Evolutionary conservation across 208 protist species (phyloP).

Genomic region (Leishmania lainsoni): DNA sequence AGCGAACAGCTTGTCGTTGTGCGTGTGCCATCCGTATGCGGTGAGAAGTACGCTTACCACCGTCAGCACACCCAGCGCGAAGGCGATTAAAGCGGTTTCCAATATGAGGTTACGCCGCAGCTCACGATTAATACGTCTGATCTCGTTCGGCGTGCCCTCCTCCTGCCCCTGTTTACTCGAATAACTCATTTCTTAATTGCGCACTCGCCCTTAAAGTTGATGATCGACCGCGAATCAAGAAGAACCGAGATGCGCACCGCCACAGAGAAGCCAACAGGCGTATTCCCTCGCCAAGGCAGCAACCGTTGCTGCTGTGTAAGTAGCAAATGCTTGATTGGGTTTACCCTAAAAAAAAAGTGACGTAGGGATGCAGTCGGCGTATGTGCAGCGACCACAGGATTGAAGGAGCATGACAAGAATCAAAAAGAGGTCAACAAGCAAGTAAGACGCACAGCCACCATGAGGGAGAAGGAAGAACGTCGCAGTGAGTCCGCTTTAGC

Average conservation of each 20-base stretch:
- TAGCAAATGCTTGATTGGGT: neutral
- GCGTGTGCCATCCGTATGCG: conserved; percentile 34
- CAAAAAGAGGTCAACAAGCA: neutral
- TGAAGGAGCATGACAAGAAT: too few species aligned
- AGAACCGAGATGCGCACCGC: neutral
- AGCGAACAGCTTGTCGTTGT: conserved; percentile 47
- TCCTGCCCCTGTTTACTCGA: neutral
- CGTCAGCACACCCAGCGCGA: conserved; percentile 52
- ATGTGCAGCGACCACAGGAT: neutral
- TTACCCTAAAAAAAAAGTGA: too few species aligned
- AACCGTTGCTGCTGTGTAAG: neutral
- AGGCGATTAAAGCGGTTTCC: conserved; percentile 56
- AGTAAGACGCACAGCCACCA: neutral
- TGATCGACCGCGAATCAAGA: neutral
- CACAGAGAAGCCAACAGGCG: neutral
- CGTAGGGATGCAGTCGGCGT: too few species aligned
- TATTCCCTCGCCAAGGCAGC: neutral
- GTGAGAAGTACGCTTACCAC: conserved; percentile 39
- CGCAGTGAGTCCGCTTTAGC: neutral
- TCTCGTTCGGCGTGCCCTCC: neutral
- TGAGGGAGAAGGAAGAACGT: neutral
- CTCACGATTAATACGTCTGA: conserved; percentile 18
- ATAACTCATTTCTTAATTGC: neutral
- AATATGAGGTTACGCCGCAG: conserved; percentile 48
- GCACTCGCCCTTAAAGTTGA: neutral